phyloP scores from a whole-genome alignment of 257 asterid species.

The Lycium ferocissimum region DNA sequence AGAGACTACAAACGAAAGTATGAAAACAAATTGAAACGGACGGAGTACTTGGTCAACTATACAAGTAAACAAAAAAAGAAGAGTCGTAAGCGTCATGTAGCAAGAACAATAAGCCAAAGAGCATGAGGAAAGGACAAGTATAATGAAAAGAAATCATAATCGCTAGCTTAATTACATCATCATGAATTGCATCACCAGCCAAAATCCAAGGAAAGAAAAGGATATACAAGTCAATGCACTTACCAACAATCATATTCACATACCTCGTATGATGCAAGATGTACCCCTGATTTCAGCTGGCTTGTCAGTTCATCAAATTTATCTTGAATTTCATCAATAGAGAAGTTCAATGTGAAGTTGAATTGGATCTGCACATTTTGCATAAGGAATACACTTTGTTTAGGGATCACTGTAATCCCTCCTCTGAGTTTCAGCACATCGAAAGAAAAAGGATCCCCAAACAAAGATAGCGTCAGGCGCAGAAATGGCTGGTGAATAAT shows the following conservation, averaged over 20 bases:
- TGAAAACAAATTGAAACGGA: too few species aligned
- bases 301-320: conserved; percentile 70
- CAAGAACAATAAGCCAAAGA: neutral
- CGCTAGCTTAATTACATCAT: neutral
- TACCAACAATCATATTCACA: conserved; percentile 29
- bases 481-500: conserved; percentile 49
- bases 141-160: neutral
- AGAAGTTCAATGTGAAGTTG: conserved; percentile 94
- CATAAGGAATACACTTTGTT: conserved; percentile 79
- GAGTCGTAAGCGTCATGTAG: neutral
- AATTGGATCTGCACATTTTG: conserved; percentile 76
- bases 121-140: neutral
- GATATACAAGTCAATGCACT: conserved; percentile 10
- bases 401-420: conserved; percentile 86
- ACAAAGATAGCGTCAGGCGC: conserved; percentile 67
- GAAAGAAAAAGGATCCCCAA: conserved; percentile 78
- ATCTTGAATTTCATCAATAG: conserved; percentile 66
- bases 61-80: neutral
- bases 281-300: conserved; percentile 81
- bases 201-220: conserved; percentile 6
- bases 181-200: neutral
- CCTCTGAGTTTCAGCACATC: conserved; percentile 87
- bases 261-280: conserved; percentile 82
- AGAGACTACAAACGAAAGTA: too few species aligned
- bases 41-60: neutral